A percentile compares a stretch with the other conserved stretches of the same genome.
Conservation (phyloP, 78 protist genomes). For the Polysphondylium violaceum region DNA sequence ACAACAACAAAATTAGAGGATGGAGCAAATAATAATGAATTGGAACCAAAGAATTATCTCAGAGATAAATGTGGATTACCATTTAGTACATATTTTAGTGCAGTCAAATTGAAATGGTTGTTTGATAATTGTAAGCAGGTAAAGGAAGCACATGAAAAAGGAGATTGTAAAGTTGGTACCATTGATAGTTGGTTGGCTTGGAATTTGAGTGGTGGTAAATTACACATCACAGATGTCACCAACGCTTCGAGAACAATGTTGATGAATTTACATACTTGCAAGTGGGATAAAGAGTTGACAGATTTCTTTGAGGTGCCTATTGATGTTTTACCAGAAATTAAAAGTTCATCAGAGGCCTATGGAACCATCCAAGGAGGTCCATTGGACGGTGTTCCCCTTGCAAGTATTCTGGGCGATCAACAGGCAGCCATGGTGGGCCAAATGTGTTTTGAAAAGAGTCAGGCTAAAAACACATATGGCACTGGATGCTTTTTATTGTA, state of each 20-base stretch:
- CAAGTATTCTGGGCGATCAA: slow-evolving; percentile 97
- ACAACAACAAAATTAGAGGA: background rate
- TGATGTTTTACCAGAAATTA: slow-evolving; percentile 71
- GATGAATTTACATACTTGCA: slow-evolving; percentile 91
- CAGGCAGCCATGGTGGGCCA: slow-evolving; percentile 99
- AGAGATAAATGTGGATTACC: slow-evolving; percentile 95
- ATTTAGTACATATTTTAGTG: slow-evolving; percentile 92
- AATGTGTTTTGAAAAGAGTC: slow-evolving; percentile 89
- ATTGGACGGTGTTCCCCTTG: slow-evolving; percentile 64
- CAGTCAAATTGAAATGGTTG: slow-evolving; percentile 91
- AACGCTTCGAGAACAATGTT: slow-evolving; percentile 98
- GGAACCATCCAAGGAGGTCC: slow-evolving; percentile 45
- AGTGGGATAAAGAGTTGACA: slow-evolving; percentile 93
- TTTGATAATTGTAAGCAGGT: slow-evolving; percentile 84
- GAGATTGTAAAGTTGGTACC: slow-evolving; percentile 91
- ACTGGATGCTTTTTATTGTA: slow-evolving; percentile 98
- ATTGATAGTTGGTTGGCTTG: slow-evolving; percentile 96
- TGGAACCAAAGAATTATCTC: slow-evolving; percentile 23
- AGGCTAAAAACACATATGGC: slow-evolving; percentile 97
- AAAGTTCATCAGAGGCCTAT: slow-evolving; percentile 79
- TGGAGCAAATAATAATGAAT: background rate
- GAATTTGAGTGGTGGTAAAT: slow-evolving; percentile 92
- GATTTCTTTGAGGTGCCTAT: slow-evolving; percentile 76
- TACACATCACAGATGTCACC: slow-evolving; percentile 96
- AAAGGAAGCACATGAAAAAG: slow-evolving; percentile 27